Evolutionary conservation across 2,329 filamentous ascomycete species (phyloP).

Genomic region (Diplodia seriata): DNA sequence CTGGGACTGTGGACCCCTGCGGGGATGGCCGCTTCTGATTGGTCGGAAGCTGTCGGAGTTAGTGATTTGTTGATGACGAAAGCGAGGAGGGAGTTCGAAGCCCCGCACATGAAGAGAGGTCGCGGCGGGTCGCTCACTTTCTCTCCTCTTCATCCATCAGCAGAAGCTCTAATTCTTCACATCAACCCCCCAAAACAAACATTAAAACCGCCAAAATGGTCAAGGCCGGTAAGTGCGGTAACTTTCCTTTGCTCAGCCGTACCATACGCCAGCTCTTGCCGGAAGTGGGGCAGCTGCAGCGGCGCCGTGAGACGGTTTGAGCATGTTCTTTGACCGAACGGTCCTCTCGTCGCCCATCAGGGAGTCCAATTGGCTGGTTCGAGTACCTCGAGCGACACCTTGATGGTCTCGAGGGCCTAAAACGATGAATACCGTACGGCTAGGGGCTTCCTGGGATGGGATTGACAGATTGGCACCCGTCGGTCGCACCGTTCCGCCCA

Average conservation of each 20-base stretch:
- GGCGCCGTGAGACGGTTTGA: constrained; percentile 61
- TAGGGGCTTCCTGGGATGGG: constrained; percentile 4
- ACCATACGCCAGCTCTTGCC: constrained; percentile 36
- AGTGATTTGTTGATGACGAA: constrained; percentile 28
- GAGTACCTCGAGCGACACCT: constrained; percentile 16
- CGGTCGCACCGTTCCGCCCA: constrained; percentile 24
- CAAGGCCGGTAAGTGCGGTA: constrained; percentile 81
- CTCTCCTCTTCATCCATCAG: constrained; percentile 16
- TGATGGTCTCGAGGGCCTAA: constrained; percentile 25
- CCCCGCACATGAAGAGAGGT: constrained; percentile 22
- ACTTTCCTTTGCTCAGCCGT: constrained; percentile 35
- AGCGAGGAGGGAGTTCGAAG: constrained; percentile 27
- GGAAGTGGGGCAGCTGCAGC: constrained; percentile 47
- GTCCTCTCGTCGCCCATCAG: constrained; percentile 9
- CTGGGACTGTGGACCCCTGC: constrained; percentile 12
- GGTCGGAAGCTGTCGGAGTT: constrained; percentile 20
- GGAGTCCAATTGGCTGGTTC: constrained; percentile 28
- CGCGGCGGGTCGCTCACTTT: constrained; percentile 8
- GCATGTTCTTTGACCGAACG: constrained; percentile 46
- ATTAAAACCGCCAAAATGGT: constrained; percentile 82
- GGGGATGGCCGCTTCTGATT: constrained; percentile 4
- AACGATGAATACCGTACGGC: constrained; percentile 27
- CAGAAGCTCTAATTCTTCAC: constrained; percentile 31
- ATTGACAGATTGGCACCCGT: constrained; percentile 23
- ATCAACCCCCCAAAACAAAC: constrained; percentile 39